These are phyloP conservation scores for Aphanomyces invadans DNA, from an alignment of 352 stramenopile genomes.

Conservation along the genomic window DNA sequence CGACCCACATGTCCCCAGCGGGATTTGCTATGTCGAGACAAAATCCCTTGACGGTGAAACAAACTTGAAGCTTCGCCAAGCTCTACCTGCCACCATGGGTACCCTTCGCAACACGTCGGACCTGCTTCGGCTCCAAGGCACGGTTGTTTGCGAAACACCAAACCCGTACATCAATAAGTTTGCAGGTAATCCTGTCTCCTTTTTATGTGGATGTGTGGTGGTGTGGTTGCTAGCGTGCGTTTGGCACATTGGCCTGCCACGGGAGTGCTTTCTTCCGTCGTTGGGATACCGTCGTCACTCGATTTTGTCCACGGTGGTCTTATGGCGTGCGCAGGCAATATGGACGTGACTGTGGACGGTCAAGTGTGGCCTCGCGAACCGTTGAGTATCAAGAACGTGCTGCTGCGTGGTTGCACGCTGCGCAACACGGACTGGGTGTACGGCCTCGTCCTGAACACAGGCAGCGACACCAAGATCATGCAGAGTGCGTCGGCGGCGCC, in stretches of 20 bases:
- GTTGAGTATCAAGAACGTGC: constrained; percentile 80
- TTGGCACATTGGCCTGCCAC: no score
- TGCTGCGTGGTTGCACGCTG: constrained; percentile 81
- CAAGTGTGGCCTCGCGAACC: constrained; percentile 60
- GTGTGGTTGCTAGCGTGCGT: no score
- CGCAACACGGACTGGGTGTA: constrained; percentile 86
- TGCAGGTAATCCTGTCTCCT: no score
- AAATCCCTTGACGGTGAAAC: constrained; percentile 89
- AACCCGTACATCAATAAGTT: constrained; percentile 87
- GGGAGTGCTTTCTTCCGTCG: no score
- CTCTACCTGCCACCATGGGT: constrained; percentile 60
- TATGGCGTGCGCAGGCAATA: constrained; percentile 33
- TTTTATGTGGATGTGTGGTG: no score
- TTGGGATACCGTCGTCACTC: no score
- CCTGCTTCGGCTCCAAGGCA: constrained; percentile 45
- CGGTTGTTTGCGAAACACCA: constrained; percentile 64
- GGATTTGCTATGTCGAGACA: constrained; percentile 87
- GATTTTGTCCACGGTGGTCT: no score
- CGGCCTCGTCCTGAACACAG: constrained; percentile 84
- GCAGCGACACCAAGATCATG: constrained; percentile 88
- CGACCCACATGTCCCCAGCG: constrained; percentile 51
- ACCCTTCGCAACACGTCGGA: constrained; percentile 43
- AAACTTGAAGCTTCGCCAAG: constrained; percentile 86
- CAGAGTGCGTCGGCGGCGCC: constrained; percentile 64
- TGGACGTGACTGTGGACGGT: constrained; percentile 54